Evolutionary conservation across 2,329 filamentous ascomycete species (phyloP), one percentile per base, ranked within the genome.

Genomic region (Cercospora canescens): DNA sequence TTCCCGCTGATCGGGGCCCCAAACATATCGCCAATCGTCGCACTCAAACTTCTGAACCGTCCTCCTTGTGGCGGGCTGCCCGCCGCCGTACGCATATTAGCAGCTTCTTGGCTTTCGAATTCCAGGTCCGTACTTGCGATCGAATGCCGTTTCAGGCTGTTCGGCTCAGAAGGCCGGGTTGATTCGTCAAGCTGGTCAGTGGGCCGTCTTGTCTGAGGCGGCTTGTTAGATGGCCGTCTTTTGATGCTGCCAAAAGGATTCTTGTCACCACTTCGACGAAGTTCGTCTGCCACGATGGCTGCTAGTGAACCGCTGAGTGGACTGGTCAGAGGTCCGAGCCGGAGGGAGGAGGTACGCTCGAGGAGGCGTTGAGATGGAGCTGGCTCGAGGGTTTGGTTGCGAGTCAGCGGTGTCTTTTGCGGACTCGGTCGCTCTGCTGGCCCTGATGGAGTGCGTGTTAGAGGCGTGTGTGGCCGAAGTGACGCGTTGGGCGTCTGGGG

Each of bases 281-380:
- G 79, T 24, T 87, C 84, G 69, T 91, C 88, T 8, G 88, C 88
- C 6, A 91, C 87, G 56, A 91, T 85, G 1, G 85, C 88, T 73
- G 83, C 87, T 16, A 91, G 80, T 0, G 85, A 85, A 1, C 83
- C 85, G 2, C 85, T 88, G 1, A 91, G 79, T 0, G 89, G 87
- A 32, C 85, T 85, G 1, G 88, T 82, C 4, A 90, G 78, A 6
- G 87, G 85, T 0, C 86, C 86, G 39, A 90, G 85, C 2, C 82
- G 83, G 3, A 81, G 81, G 18, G 86, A 80, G 0, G 84, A 84
- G 69, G 82, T 81, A 55, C 83, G 81, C 24, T 76, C 77, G 14
- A 79, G 79, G n/a, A 79, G 72, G 37, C 80, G 37, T 75, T 78
- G 54, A 76, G 82, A 67, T 78, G 77, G 65, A 76, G 73, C 74